Evolutionary conservation across 352 stramenopile genomes (phyloP), one percentile per base, ranked within the genome.

Genomic region (Phytophthora capsici): DNA sequence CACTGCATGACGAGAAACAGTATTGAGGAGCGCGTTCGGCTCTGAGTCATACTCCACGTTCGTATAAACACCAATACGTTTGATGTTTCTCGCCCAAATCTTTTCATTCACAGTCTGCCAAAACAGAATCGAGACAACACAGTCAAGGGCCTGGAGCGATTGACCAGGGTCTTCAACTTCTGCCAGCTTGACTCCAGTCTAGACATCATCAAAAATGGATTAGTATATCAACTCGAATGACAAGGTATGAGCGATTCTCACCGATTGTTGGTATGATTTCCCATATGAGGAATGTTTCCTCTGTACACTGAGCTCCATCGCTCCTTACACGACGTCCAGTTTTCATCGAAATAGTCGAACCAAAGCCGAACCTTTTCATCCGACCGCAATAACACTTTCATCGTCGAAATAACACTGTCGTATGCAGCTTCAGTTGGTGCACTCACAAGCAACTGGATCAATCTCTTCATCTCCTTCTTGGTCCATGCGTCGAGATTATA

Each of bases 191-290:
- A 58, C 13, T 58, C 26, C 16, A 51, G 49, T n/a, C n/a, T n/a
- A n/a, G n/a, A n/a, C n/a, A n/a, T n/a, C n/a, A n/a, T n/a, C n/a
- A n/a, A n/a, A n/a, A n/a, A n/a, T n/a, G n/a, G n/a, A n/a, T n/a
- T n/a, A n/a, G n/a, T n/a, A n/a, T n/a, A n/a, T n/a, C n/a, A n/a
- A n/a, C n/a, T n/a, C n/a, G n/a, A n/a, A n/a, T n/a, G n/a, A n/a
- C n/a, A n/a, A n/a, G n/a, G n/a, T n/a, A n/a, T n/a, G n/a, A n/a
- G n/a, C n/a, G n/a, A n/a, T n/a, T n/a, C n/a, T n/a, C n/a, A n/a
- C 37, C 43, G 28, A n/a, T 57, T 64, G 12, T 56, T 64, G 1
- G 56, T 57, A 0, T 51, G 36, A n/a, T n/a, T n/a, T n/a, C n/a
- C n/a, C n/a, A n/a, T n/a, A n/a, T n/a, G n/a, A n/a, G n/a, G n/a